These are phyloP conservation scores for Diplosphaera chodatii DNA, from an alignment of 139 green algal genomes.

Conservation along the genomic window DNA sequence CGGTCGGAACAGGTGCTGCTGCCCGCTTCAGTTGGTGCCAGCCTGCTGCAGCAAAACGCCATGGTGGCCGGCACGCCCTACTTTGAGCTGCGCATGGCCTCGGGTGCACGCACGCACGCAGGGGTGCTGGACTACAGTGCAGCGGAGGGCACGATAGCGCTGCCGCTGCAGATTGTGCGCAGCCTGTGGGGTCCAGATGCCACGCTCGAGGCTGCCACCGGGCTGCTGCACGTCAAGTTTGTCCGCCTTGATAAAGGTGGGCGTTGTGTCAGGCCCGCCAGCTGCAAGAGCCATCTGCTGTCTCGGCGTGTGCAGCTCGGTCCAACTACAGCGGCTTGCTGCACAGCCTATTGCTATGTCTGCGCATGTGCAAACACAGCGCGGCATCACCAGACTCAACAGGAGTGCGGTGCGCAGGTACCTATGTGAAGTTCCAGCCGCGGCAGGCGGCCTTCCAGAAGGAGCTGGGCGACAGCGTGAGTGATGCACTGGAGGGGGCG, in stretches of 20 bases:
- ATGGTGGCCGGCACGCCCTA: conserved; percentile 66
- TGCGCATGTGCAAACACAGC: too few species aligned
- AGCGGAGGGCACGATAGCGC: conserved; percentile 54
- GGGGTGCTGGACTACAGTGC: conserved; percentile 75
- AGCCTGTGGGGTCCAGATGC: conserved; percentile 51
- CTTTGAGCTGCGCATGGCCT: conserved; percentile 47
- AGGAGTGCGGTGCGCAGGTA: too few species aligned
- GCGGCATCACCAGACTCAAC: too few species aligned
- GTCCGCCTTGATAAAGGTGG: not conserved
- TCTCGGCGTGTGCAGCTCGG: too few species aligned
- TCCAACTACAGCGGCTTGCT: too few species aligned
- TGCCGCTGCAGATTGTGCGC: conserved; percentile 54
- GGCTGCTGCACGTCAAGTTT: conserved; percentile 7
- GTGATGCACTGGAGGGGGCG: conserved; percentile 53
- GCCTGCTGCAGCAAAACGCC: conserved; percentile 65
- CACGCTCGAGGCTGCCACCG: not conserved
- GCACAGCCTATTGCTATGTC: too few species aligned
- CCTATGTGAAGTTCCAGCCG: conserved; percentile 53
- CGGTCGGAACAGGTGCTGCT: too few species aligned
- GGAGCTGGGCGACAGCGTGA: conserved; percentile 32
- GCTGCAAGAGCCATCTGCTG: too few species aligned
- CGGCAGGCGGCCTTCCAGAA: conserved; percentile 59
- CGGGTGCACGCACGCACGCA: conserved; percentile 41
- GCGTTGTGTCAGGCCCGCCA: too few species aligned
- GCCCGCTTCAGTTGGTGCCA: conserved; percentile 43